phyloP scores from a whole-genome alignment of 257 asterid species.

The Lycium barbarum region DNA sequence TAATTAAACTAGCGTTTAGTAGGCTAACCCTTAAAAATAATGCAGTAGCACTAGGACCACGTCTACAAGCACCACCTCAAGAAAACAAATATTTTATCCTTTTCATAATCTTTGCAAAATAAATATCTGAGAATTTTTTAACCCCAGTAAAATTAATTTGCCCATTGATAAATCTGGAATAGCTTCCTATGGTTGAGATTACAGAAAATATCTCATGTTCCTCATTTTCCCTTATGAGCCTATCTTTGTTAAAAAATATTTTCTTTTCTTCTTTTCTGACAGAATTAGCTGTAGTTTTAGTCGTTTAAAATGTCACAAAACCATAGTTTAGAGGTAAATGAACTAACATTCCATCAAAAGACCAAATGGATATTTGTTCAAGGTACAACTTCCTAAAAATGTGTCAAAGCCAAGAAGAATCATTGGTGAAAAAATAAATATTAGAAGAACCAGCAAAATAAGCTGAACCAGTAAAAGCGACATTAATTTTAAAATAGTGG shows the following conservation, averaged over 20 bases:
- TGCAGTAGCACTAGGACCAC: conserved; percentile 7
- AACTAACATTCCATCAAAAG: no score
- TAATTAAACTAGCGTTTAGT: not conserved
- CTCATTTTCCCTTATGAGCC: no score
- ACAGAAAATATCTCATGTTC: no score
- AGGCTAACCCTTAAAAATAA: not conserved
- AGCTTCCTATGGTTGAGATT: not conserved
- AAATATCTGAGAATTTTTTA: not conserved
- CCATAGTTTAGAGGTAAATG: no score
- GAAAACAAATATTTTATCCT: not conserved
- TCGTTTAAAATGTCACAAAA: no score
- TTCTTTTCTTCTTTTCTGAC: no score
- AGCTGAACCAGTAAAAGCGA: not conserved
- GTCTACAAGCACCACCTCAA: conserved; percentile 14
- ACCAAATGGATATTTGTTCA: no score
- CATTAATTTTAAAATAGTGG: not conserved
- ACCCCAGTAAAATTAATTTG: not conserved
- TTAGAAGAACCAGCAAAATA: not conserved
- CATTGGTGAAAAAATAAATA: not conserved
- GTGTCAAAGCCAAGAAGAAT: not conserved
- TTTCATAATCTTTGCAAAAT: not conserved
- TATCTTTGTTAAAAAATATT: no score
- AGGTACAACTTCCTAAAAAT: no score
- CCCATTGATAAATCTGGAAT: not conserved
- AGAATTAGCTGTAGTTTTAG: no score